Evolutionary conservation across 768 basidiomycete species (phyloP).

Genomic region (Macrolepiota albuminosa): DNA sequence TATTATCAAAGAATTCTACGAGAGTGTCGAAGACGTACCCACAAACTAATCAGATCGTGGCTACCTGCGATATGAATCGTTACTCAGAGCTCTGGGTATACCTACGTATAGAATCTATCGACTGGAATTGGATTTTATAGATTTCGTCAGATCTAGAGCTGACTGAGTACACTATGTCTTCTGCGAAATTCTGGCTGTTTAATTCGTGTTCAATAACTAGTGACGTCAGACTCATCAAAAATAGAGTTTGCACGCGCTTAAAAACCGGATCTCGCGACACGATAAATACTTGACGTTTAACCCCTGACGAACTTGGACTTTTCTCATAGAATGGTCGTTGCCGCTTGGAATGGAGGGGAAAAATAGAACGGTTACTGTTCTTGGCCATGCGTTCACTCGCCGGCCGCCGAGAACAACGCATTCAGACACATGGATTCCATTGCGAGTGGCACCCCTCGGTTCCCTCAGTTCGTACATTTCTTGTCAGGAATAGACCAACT

Average conservation of each 20-base stretch:
- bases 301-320: neutral
- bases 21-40: slow-evolving; percentile 69
- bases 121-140: neutral
- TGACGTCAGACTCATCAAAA: neutral
- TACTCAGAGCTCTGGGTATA: neutral
- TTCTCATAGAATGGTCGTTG: neutral
- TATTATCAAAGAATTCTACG: slow-evolving; percentile 82
- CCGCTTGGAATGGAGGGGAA: neutral
- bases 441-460: neutral
- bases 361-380: neutral
- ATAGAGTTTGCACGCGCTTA: neutral
- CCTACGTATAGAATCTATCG: neutral
- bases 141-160: neutral
- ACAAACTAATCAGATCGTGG: slow-evolving; percentile 34
- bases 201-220: neutral
- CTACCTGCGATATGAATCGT: neutral
- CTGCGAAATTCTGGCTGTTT: too few relatives aligned
- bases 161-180: neutral
- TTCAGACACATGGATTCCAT: neutral
- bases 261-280: neutral
- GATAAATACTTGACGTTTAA: too few relatives aligned
- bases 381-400: neutral
- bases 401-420: neutral
- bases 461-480: neutral
- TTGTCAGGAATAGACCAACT: neutral